A percentile compares a stretch with the other conserved stretches of the same genome.
Evolutionary conservation across 2,329 filamentous ascomycete species (phyloP).

Genomic region (Colletotrichum sp.): DNA sequence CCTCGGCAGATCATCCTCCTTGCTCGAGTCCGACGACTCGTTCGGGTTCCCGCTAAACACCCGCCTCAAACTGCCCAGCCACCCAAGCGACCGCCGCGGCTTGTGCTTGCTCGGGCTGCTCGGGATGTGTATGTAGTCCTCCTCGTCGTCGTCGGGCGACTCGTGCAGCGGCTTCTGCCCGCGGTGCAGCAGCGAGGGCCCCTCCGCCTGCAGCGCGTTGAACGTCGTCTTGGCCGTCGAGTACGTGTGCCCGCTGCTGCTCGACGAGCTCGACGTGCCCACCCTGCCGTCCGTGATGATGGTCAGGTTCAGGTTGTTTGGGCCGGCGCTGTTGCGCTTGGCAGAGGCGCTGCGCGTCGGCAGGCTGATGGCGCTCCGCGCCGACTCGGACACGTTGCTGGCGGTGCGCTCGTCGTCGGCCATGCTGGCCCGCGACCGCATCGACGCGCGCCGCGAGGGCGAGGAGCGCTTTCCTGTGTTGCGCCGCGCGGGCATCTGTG

Average conservation of each 20-base stretch:
- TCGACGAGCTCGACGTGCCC: slow-evolving; percentile 36
- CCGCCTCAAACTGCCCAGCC: slow-evolving; percentile 72
- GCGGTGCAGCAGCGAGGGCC: slow-evolving; percentile 50
- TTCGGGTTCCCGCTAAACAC: slow-evolving; percentile 57
- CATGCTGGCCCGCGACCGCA: slow-evolving; percentile 33
- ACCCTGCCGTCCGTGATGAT: slow-evolving; percentile 22
- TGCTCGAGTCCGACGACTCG: slow-evolving; percentile 31
- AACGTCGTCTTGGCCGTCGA: slow-evolving; percentile 61
- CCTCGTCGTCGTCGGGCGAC: slow-evolving; percentile 38
- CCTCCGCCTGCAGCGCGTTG: slow-evolving; percentile 56
- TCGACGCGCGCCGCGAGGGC: slow-evolving; percentile 42
- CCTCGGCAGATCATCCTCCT: slow-evolving; percentile 23
- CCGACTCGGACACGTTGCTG: slow-evolving; percentile 62
- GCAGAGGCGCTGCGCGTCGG: slow-evolving; percentile 33
- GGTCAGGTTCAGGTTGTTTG: slow-evolving; percentile 6
- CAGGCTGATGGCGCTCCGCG: slow-evolving; percentile 47
- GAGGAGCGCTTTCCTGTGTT: slow-evolving; percentile 37
- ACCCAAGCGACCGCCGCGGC: slow-evolving; percentile 53
- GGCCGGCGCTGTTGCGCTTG: background rate
- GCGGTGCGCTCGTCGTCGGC: slow-evolving; percentile 57
- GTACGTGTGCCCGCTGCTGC: slow-evolving; percentile 48
- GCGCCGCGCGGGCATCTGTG: slow-evolving; percentile 42
- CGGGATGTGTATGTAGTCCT: slow-evolving; percentile 37
- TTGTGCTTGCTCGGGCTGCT: slow-evolving; percentile 64
- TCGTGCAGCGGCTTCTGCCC: background rate